phyloP scores from a whole-genome alignment of 2,329 filamentous ascomycete species.

The Anthostomella pinea region DNA sequence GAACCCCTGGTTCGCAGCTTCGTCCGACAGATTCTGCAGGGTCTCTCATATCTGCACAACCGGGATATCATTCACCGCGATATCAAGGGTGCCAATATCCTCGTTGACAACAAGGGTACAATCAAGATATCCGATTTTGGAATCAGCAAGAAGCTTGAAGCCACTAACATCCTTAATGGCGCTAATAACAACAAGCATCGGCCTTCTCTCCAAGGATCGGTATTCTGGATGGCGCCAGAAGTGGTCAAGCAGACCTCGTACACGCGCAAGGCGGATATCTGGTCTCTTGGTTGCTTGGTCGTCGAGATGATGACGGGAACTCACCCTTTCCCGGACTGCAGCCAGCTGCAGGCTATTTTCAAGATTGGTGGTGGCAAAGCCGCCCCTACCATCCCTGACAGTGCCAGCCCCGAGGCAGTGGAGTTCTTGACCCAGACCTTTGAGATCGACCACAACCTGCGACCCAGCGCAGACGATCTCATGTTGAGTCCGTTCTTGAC shows the following conservation, averaged over 20 bases:
- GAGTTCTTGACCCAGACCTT: slow-evolving; percentile 86
- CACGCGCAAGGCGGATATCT: slow-evolving; percentile 97
- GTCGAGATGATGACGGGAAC: slow-evolving; percentile 99
- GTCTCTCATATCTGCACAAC: slow-evolving; percentile 88
- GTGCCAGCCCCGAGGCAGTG: slow-evolving; percentile 79
- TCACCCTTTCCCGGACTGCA: slow-evolving; percentile 95
- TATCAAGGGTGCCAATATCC: slow-evolving; percentile 98
- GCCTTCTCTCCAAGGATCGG: slow-evolving; percentile 87
- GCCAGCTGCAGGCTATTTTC: slow-evolving; percentile 96
- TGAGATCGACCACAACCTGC: slow-evolving; percentile 89
- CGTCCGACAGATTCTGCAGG: slow-evolving; percentile 90
- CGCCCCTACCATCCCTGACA: slow-evolving; percentile 82
- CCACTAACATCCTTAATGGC: slow-evolving; percentile 74
- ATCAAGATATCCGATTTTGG: slow-evolving; percentile 99
- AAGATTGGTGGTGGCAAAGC: slow-evolving; percentile 91
- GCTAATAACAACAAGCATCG: slow-evolving; percentile 66
- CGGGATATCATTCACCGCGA: slow-evolving; percentile 97
- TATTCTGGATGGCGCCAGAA: slow-evolving; percentile 99
- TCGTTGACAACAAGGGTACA: slow-evolving; percentile 97
- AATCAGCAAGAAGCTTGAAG: slow-evolving; percentile 96
- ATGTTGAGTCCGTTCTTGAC: slow-evolving; percentile 79
- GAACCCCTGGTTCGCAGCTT: slow-evolving; percentile 95
- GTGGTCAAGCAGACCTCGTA: slow-evolving; percentile 98
- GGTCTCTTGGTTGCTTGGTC: slow-evolving; percentile 93
- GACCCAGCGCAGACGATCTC: slow-evolving; percentile 88